Conservation (phyloP, 2,329 filamentous ascomycete species). For the Parascedosporium putredinis region DNA sequence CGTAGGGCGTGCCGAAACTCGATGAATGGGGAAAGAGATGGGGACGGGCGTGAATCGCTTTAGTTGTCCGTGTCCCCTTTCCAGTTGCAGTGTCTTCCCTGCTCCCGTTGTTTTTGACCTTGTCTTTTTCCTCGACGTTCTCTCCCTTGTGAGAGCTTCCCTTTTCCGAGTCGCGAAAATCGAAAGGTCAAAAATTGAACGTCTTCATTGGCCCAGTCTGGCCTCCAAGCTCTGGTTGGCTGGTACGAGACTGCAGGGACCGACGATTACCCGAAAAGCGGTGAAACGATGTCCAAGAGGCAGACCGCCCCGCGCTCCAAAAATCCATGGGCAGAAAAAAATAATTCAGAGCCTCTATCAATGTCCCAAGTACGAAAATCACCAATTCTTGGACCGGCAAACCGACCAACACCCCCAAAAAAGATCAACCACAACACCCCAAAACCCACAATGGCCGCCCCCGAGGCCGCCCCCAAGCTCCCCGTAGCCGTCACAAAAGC, state of each 20-base stretch:
- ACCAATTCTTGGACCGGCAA: background rate
- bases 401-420: background rate
- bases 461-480: conserved; percentile 35
- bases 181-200: conserved; percentile 4
- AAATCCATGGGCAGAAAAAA: background rate
- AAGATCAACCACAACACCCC: background rate
- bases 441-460: conserved; percentile 22
- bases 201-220: background rate
- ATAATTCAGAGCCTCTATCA: background rate
- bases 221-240: background rate
- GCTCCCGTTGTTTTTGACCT: background rate
- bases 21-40: too few relatives aligned
- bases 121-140: background rate
- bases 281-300: background rate
- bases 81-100: too few relatives aligned
- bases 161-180: conserved; percentile 3
- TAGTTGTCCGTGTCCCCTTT: too few relatives aligned
- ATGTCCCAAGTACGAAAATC: too few relatives aligned
- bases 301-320: background rate
- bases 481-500: conserved; percentile 65
- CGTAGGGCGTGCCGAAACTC: too few relatives aligned
- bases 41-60: background rate
- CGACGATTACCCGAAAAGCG: background rate
- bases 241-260: background rate
- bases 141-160: background rate